Base-by-base conservation (phyloP, 2,329 filamentous ascomycete genomes). In the Passalora sequoiae region DNA sequence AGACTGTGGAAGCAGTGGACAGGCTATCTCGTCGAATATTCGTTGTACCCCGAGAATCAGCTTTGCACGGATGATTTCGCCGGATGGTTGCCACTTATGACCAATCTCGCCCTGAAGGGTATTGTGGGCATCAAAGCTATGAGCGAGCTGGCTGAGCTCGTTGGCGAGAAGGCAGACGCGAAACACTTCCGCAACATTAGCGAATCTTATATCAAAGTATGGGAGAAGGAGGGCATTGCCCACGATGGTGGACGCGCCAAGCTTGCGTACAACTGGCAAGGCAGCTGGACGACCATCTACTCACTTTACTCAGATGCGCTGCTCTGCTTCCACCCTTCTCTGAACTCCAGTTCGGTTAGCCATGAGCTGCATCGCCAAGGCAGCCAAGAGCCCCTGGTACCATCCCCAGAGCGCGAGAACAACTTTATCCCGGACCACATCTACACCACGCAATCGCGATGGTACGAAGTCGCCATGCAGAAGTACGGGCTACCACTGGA, bases 1-100 rank as follows among this genome's bases (percentile, higher is more conserved):
- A 64, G 70, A 2, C 71, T 89, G 21, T 81, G 87, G 66, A 81
- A 80, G 51, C 81, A 88, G 58, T 92, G 86, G 86, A 87, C 85
- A 0, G 72, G 77, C 5, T 92, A 88, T 60, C 70, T 92, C 16
- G 77, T 89, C n/a, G 74, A 86, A 22, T 85, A 81, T 59, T 77
- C 83, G 19, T 70, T 91, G 30, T 79, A 86, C 45, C 86, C 86
- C 2, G 77, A 80, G 3, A 80, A 86, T 50, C 86, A 91, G 64
- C 74, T 92, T 12, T 88, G 81, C 15, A 92, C 86, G 1, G 86
- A 92, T 58, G 86, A 92, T 60, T 92, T 91, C 62, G 86, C 86
- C 1, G 86, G 86, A 29, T 82, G 82, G 63, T 72, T 89, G 15
- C 77, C 81, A 4, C 81, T 89, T 50, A 86, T 91, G 63, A 89